Base-by-base conservation (phyloP, 2,329 filamentous ascomycete genomes). In the Trichothecium sympodiale region DNA sequence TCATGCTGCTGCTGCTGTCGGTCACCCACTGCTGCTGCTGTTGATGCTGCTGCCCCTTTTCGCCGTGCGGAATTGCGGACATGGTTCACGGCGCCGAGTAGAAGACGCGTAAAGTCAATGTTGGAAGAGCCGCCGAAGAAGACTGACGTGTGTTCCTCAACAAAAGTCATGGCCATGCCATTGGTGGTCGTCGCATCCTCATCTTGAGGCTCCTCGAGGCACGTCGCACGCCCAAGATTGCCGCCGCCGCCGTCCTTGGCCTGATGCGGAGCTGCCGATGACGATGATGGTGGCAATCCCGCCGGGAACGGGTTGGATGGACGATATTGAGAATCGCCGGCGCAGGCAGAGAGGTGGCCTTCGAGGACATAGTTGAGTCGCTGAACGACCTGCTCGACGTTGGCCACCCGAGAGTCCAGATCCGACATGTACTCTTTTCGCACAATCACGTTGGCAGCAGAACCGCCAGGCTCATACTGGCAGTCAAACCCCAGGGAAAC, bases 381-480 rank as follows among this genome's bases (percentile, higher is more conserved):
- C n/a, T 15, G 12, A n/a, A 32, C n/a, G 15, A 32, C 15, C 30
- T 32, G 30, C 30, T 32, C 30, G 12, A 32, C 16, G 13, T 17
- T 32, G 30, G 30, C 10, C 12, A 32, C 30, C 17, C 30, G 30
- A 17, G 30, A 15, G 14, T 32, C 30, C 16, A 32, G 30, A 32
- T 32, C 30, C 8, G 30, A 16, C n/a, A 32, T 32, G 16, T 32
- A 32, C 30, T 32, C 30, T 18, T 32, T 32, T 6, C 30, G 30
- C 7, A 32, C 30, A 32, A 32, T 32, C 6, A 32, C 16, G 15
- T 32, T 32, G 7, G 30, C 30, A 17, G 30, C 30, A 32, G 30
- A 32, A 5, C 23, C 30, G 6, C 30, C 30, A n/a, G 30, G 30
- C n/a, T 32, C 30, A 32, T 32, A 32, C 30, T 32, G 30, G 30